A percentile compares a stretch with the other conserved stretches of the same genome.
Conservation (phyloP, 371 early-diverging fungal genomes). For the Mucor piriformis region DNA sequence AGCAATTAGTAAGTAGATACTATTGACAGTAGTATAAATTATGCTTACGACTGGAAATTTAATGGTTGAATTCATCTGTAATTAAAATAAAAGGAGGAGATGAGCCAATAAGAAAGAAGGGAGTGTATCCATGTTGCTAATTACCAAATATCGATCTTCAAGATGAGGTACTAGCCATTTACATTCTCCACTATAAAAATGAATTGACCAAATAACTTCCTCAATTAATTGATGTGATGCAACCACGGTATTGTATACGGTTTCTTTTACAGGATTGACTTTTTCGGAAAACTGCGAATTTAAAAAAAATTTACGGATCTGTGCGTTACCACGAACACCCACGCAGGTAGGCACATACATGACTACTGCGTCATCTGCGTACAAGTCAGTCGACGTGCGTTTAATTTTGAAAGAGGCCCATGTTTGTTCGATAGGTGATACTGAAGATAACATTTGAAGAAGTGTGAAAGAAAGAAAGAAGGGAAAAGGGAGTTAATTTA, state of each 20-base stretch:
- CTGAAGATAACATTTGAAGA: slow-evolving; percentile 4
- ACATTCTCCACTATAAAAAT: slow-evolving; percentile 41
- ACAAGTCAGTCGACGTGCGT: slow-evolving; percentile 35
- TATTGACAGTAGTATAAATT: neutral
- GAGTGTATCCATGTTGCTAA: neutral
- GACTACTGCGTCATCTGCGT: slow-evolving; percentile 40
- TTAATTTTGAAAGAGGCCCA: slow-evolving; percentile 45
- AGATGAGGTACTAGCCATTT: slow-evolving; percentile 45
- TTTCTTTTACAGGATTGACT: slow-evolving; percentile 31
- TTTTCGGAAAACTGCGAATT: slow-evolving; percentile 37
- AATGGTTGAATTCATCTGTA: slow-evolving; percentile 39
- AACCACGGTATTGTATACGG: slow-evolving; percentile 35
- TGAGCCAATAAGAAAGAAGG: neutral
- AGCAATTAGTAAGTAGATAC: neutral
- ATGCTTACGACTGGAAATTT: slow-evolving; percentile 39
- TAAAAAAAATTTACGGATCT: slow-evolving; percentile 41
- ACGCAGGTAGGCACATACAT: slow-evolving; percentile 47
- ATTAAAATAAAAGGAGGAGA: neutral
- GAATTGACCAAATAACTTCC: slow-evolving; percentile 46
- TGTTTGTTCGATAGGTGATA: slow-evolving; percentile 4
- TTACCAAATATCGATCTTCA: slow-evolving; percentile 26
- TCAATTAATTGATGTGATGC: slow-evolving; percentile 36
- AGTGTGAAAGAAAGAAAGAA: slow-evolving; percentile 4
- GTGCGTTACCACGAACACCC: slow-evolving; percentile 36
- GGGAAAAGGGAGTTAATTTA: neutral